These are phyloP conservation scores for Globisporangium cederbergense DNA, from an alignment of 352 stramenopile species.

Conservation along the genomic window DNA sequence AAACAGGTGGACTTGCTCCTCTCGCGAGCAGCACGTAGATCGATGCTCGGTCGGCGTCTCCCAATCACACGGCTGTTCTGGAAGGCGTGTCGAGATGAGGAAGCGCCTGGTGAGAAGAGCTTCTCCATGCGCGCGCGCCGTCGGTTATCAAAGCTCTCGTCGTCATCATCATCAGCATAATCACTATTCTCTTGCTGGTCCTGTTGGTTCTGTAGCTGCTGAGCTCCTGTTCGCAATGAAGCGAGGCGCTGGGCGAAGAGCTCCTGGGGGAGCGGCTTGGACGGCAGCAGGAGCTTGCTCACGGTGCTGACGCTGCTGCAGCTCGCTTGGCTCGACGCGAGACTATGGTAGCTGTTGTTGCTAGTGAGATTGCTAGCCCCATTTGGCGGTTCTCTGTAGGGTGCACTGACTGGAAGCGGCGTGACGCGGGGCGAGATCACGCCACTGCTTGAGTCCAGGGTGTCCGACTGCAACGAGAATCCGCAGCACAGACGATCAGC, in stretches of 20 bases:
- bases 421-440: conserved; percentile 8
- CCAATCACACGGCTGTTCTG: not conserved
- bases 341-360: not conserved
- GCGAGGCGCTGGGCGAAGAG: conserved; percentile 18
- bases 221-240: conserved; percentile 6
- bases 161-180: conserved; percentile 13
- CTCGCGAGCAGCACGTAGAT: not conserved
- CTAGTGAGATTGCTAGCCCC: not conserved
- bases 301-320: conserved; percentile 11
- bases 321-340: conserved; percentile 5
- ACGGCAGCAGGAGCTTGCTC: conserved; percentile 9
- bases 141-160: conserved; percentile 11
- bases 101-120: not conserved
- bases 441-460: conserved; percentile 16
- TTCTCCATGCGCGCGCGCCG: conserved; percentile 9
- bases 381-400: not conserved
- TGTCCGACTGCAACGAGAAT: conserved; percentile 12
- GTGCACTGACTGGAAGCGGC: too few relatives aligned
- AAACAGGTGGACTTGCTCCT: not conserved
- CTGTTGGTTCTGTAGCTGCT: not conserved
- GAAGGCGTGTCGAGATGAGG: not conserved
- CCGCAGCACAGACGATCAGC: not conserved
- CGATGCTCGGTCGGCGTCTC: conserved; percentile 2
- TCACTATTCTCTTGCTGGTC: conserved; percentile 6
- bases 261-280: conserved; percentile 14